Evolutionary conservation across 768 basidiomycete species (phyloP).

Genomic region (Mycena capillaripes): DNA sequence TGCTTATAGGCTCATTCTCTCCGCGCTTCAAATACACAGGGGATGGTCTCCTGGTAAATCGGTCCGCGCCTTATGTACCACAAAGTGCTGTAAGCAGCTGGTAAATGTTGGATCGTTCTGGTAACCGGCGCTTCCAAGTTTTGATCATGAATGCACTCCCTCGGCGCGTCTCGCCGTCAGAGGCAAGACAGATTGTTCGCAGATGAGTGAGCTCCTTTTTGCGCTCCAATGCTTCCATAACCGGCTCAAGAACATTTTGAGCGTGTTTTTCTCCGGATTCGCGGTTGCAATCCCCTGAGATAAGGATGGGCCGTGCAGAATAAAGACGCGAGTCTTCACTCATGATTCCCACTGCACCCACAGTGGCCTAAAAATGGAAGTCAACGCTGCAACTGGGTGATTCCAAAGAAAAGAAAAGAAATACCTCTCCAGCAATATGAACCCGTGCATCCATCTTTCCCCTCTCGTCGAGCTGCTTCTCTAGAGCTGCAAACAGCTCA

Average conservation of each 20-base stretch:
- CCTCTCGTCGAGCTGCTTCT: background rate
- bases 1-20: too few relatives aligned
- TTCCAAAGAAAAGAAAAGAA: background rate
- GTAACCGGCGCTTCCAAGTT: constrained; percentile 28
- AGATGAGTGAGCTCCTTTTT: constrained; percentile 31
- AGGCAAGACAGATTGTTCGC: constrained; percentile 39
- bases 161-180: constrained; percentile 43
- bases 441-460: background rate
- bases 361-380: constrained; percentile 44
- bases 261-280: constrained; percentile 44
- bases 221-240: background rate
- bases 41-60: too few relatives aligned
- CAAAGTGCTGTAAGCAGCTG: too few relatives aligned
- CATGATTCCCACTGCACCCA: constrained; percentile 45
- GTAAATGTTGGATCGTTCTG: constrained; percentile 29
- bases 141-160: constrained; percentile 38
- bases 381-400: too few relatives aligned
- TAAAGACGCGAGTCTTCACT: constrained; percentile 43
- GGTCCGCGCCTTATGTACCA: too few relatives aligned
- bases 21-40: too few relatives aligned
- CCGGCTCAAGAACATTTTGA: constrained; percentile 11
- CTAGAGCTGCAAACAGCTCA: constrained; percentile 11
- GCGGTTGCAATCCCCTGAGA: constrained; percentile 48
- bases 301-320: constrained; percentile 40
- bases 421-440: background rate